phyloP scores from a whole-genome alignment of 176 grass and related monocot species.

The Zoysia japonica region DNA sequence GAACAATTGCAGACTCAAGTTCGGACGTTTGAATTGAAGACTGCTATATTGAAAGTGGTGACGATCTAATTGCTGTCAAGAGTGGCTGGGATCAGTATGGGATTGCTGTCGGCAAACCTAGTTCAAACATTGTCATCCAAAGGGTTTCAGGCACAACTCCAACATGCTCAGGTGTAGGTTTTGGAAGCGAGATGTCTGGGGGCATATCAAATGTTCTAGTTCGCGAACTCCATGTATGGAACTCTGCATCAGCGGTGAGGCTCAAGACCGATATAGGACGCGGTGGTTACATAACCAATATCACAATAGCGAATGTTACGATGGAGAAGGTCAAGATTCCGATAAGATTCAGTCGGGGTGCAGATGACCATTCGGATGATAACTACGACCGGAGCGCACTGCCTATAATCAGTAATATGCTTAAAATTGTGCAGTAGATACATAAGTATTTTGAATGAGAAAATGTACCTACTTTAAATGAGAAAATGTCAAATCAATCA shows the following conservation, averaged over 20 bases:
- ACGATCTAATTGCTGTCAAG: slow-evolving; percentile 84
- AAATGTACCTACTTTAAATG: too few species aligned
- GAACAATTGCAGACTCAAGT: slow-evolving; percentile 69
- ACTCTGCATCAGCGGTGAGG: slow-evolving; percentile 63
- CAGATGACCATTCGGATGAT: slow-evolving; percentile 60
- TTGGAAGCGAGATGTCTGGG: slow-evolving; percentile 91
- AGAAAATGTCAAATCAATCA: too few species aligned
- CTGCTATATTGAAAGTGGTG: slow-evolving; percentile 81
- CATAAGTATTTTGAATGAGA: too few species aligned
- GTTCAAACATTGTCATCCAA: slow-evolving; percentile 66
- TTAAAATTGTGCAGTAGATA: neutral
- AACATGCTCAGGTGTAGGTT: slow-evolving; percentile 83
- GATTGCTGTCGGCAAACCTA: slow-evolving; percentile 59
- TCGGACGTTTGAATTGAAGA: slow-evolving; percentile 84
- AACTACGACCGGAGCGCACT: slow-evolving; percentile 51
- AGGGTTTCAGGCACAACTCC: slow-evolving; percentile 83
- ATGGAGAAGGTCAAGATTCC: slow-evolving; percentile 89
- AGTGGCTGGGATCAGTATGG: slow-evolving; percentile 92
- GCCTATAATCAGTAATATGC: slow-evolving; percentile 57
- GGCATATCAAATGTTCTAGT: slow-evolving; percentile 69
- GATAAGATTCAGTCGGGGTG: slow-evolving; percentile 69
- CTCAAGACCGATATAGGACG: slow-evolving; percentile 72
- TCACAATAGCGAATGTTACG: slow-evolving; percentile 53
- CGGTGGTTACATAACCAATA: slow-evolving; percentile 79
- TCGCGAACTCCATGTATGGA: slow-evolving; percentile 64